Base-by-base conservation (phyloP, 2,329 filamentous ascomycete species). In the Fusarium metavorans region DNA sequence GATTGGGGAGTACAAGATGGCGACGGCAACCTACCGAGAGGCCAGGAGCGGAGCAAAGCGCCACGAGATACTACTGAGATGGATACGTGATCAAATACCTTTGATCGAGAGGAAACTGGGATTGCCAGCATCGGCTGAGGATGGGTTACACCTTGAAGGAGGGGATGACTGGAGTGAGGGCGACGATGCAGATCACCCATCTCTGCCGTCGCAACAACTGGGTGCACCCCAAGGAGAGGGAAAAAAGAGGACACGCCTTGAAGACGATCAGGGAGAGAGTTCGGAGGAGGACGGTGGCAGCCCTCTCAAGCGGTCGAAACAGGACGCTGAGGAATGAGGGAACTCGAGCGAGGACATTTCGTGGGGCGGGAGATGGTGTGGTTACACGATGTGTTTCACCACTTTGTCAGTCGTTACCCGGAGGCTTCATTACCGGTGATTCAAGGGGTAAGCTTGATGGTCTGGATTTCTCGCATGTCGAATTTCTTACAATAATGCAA, bases 61-160 rank as follows among this genome's bases (percentile, higher is more conserved):
- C 3, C 76, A 76, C n/a, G 67, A 65, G 20, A 43, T 74, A 4
- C 67, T 80, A 20, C 57, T 80, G 30, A 34, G 41, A 18, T 79
- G 78, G 78, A 57, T 66, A 7, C 39, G 62, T 16, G 57, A 76
- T 32, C 76, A 79, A 35, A 39, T 74, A 25, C 62, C 71, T 5
- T 16, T 74, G 30, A 71, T 79, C 6, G 67, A 75, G 57, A 23
- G 62, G 14, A 70, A 79, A 41, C 54, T 73, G 4, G 68, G 64
- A 18, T 6, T 73, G 35, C 48, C 64, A 16, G 41, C 27, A 16
- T 72, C 54, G 27, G 62, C 56, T 8, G 41, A 54, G 54, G 27
- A 52, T 48, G 8, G 25, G 2, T 27, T 43, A 10, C 9, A 5
- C 18, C 11, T 62, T 8, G 35, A 43, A 11, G 41, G 41, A 7